Conservation (phyloP, 805 yeast genomes). For the Monosporozyma servazzii region DNA sequence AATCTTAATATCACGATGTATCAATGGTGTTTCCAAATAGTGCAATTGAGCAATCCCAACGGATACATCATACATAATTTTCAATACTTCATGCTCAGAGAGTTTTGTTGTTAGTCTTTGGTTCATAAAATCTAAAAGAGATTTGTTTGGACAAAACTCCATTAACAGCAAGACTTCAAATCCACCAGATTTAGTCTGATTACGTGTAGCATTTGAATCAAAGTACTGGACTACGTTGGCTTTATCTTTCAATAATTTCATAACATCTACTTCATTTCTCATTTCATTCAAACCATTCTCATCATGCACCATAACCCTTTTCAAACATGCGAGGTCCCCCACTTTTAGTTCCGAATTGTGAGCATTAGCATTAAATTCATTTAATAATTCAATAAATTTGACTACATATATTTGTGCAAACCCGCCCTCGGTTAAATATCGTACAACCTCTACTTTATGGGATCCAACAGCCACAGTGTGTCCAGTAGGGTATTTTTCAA, state of each 20-base stretch:
- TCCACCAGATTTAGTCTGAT: constrained; percentile 31
- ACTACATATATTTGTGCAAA: constrained; percentile 75
- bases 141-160: constrained; percentile 86
- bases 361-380: constrained; percentile 15
- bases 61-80: constrained; percentile 75
- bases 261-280: constrained; percentile 70
- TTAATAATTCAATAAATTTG: constrained; percentile 31
- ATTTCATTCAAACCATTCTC: constrained; percentile 56
- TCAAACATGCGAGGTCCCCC: constrained; percentile 53
- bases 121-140: constrained; percentile 88
- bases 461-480: constrained; percentile 52
- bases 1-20: constrained; percentile 89
- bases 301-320: constrained; percentile 65
- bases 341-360: constrained; percentile 30
- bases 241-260: constrained; percentile 51
- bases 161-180: constrained; percentile 86
- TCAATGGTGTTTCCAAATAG: constrained; percentile 49
- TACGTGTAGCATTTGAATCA: constrained; percentile 67
- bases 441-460: constrained; percentile 44
- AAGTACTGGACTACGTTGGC: constrained; percentile 57
- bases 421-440: constrained; percentile 64
- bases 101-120: constrained; percentile 70
- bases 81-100: constrained; percentile 64
- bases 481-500: constrained; percentile 31
- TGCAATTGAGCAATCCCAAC: constrained; percentile 84